These are phyloP conservation scores for Tuber brumale DNA, from an alignment of 495 filamentous ascomycete species.

Conservation along the genomic window DNA sequence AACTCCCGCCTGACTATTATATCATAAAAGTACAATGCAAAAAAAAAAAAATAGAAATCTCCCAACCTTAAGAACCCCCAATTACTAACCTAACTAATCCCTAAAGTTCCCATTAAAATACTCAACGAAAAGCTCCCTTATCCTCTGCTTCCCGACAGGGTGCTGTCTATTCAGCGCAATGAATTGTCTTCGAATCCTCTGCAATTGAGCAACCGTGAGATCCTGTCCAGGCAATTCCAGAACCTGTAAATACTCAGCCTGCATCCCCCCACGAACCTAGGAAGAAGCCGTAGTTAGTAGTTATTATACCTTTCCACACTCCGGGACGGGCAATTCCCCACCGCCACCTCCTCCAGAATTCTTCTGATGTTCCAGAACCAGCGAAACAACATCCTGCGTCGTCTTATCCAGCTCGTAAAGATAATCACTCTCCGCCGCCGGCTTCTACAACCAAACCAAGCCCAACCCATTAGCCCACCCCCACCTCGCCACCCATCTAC, in stretches of 20 bases:
- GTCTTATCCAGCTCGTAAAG: slow-evolving; percentile 77
- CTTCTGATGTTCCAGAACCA: slow-evolving; percentile 61
- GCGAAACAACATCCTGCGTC: slow-evolving; percentile 72
- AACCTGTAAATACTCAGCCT: slow-evolving; percentile 44
- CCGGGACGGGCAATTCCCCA: slow-evolving; percentile 46
- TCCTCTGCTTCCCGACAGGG: slow-evolving; percentile 51
- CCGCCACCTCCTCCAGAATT: slow-evolving; percentile 49
- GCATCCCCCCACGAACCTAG: slow-evolving; percentile 31
- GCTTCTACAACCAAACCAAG: slow-evolving; percentile 44
- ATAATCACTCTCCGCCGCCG: slow-evolving; percentile 65
- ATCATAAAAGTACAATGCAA: not conserved
- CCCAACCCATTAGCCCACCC: slow-evolving; percentile 8
- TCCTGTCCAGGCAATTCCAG: slow-evolving; percentile 56
- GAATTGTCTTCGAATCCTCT: slow-evolving; percentile 78
- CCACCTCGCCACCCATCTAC: not conserved
- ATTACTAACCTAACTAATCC: not conserved
- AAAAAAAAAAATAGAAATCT: not conserved
- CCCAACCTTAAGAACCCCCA: not conserved
- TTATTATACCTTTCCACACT: slow-evolving; percentile 44
- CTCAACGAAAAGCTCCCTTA: slow-evolving; percentile 62
- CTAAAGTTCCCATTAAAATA: slow-evolving; percentile 57
- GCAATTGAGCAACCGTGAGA: slow-evolving; percentile 66
- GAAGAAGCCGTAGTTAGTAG: slow-evolving; percentile 32
- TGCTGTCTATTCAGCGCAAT: slow-evolving; percentile 67
- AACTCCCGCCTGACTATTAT: not conserved